These are phyloP conservation scores for Aspergillus fischeri DNA, from an alignment of 2,329 filamentous ascomycete species.

Conservation along the genomic window DNA sequence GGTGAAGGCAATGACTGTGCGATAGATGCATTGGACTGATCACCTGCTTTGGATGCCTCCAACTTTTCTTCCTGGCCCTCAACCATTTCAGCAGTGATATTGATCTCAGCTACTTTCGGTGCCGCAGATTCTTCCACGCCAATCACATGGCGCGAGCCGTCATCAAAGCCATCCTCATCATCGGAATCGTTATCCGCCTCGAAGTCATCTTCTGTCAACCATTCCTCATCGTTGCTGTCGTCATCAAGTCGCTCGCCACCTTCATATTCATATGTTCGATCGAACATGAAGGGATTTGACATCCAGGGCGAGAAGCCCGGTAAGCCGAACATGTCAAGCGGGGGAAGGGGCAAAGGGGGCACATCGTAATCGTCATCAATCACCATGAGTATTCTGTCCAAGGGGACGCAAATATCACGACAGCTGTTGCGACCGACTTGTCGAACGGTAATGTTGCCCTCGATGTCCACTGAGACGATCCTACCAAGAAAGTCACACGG, in stretches of 20 bases:
- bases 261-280: constrained; percentile 22
- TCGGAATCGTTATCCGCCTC: constrained; percentile 34
- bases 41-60: not conserved
- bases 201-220: constrained; percentile 34
- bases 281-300: not conserved
- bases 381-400: constrained; percentile 48
- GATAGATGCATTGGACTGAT: not conserved
- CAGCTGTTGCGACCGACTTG: constrained; percentile 48
- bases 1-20: constrained; percentile 4
- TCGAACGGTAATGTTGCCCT: constrained; percentile 53
- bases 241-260: constrained; percentile 40
- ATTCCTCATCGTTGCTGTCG: constrained; percentile 41
- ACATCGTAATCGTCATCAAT: constrained; percentile 25
- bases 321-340: not conserved
- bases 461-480: constrained; percentile 50
- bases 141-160: not conserved
- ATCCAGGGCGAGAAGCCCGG: not conserved
- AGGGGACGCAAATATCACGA: constrained; percentile 46
- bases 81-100: constrained; percentile 5
- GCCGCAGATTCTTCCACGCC: not conserved
- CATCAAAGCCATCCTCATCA: constrained; percentile 9
- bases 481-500: constrained; percentile 53
- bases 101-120: constrained; percentile 9
- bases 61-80: not conserved
- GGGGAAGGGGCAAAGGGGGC: not conserved